phyloP scores from a whole-genome alignment of 768 basidiomycete genomes.

The Collybia mongolica region DNA sequence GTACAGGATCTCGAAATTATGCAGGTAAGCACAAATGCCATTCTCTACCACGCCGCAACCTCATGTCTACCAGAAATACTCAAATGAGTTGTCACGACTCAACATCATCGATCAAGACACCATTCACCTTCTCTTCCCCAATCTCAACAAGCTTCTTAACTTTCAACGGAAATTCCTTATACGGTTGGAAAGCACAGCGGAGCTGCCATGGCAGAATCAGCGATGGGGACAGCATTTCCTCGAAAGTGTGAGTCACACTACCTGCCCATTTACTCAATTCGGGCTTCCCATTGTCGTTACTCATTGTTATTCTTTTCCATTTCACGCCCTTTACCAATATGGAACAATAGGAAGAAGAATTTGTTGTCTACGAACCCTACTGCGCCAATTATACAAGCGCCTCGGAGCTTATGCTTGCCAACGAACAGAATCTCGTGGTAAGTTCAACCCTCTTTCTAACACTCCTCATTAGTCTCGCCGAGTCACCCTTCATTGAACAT shows the following conservation, averaged over 20 bases:
- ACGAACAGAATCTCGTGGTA: slow-evolving; percentile 85
- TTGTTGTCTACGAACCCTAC: slow-evolving; percentile 95
- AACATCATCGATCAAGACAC: slow-evolving; percentile 92
- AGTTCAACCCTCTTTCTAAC: slow-evolving; percentile 31
- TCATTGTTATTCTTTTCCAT: slow-evolving; percentile 24
- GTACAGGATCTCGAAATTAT: slow-evolving; percentile 96
- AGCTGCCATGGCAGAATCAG: slow-evolving; percentile 80
- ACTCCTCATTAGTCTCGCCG: slow-evolving; percentile 12
- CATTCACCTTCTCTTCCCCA: slow-evolving; percentile 93
- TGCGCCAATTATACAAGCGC: slow-evolving; percentile 94
- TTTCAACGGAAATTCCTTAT: slow-evolving; percentile 95
- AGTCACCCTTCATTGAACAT: slow-evolving; percentile 3
- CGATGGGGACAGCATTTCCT: slow-evolving; percentile 86
- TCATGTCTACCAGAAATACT: slow-evolving; percentile 69
- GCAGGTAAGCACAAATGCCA: slow-evolving; percentile 60
- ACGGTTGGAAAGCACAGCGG: slow-evolving; percentile 82
- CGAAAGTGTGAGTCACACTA: slow-evolving; percentile 64
- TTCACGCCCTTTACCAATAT: slow-evolving; percentile 15
- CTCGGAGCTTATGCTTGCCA: slow-evolving; percentile 78
- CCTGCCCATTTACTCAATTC: slow-evolving; percentile 34
- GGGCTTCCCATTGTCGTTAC: slow-evolving; percentile 41
- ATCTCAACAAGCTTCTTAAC: slow-evolving; percentile 91
- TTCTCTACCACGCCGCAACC: slow-evolving; percentile 14
- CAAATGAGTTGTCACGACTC: slow-evolving; percentile 76
- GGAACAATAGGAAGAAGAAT: slow-evolving; percentile 89